These are phyloP conservation scores for Jackrogersella minutella DNA, from an alignment of 495 filamentous ascomycete species.

Conservation along the genomic window DNA sequence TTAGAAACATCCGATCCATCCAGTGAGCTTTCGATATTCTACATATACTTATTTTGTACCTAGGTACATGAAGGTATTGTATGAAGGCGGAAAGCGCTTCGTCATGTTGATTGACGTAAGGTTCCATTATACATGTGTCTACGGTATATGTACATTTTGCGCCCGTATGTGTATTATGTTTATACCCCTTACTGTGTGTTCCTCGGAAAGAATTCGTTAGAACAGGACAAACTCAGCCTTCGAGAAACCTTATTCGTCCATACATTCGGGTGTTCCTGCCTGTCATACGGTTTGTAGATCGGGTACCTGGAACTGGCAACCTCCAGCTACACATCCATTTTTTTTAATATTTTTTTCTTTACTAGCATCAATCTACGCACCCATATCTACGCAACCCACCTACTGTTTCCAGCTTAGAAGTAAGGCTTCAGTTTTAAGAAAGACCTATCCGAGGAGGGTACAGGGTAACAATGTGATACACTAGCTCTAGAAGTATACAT, in stretches of 20 bases:
- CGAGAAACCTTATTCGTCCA: slow-evolving; percentile 37
- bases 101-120: slow-evolving; percentile 43
- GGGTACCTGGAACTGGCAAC: slow-evolving; percentile 37
- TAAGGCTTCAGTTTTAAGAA: slow-evolving; percentile 17
- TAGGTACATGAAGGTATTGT: slow-evolving; percentile 7
- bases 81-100: slow-evolving; percentile 31
- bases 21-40: not conserved
- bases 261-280: slow-evolving; percentile 38
- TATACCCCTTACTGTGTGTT: slow-evolving; percentile 5
- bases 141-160: not conserved
- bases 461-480: slow-evolving; percentile 26
- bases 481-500: slow-evolving; percentile 18
- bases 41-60: not conserved
- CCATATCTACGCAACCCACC: slow-evolving; percentile 6
- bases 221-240: slow-evolving; percentile 35
- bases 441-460: slow-evolving; percentile 18
- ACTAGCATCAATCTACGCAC: not conserved
- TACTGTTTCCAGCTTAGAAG: slow-evolving; percentile 35
- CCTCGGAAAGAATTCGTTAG: slow-evolving; percentile 36
- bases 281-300: slow-evolving; percentile 39
- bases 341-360: slow-evolving; percentile 4
- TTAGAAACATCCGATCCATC: not conserved
- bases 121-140: slow-evolving; percentile 34
- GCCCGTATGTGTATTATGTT: not conserved
- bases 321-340: not conserved